These are phyloP conservation scores for Tulasnella sp. DNA, from an alignment of 768 basidiomycete genomes.

Conservation along the genomic window DNA sequence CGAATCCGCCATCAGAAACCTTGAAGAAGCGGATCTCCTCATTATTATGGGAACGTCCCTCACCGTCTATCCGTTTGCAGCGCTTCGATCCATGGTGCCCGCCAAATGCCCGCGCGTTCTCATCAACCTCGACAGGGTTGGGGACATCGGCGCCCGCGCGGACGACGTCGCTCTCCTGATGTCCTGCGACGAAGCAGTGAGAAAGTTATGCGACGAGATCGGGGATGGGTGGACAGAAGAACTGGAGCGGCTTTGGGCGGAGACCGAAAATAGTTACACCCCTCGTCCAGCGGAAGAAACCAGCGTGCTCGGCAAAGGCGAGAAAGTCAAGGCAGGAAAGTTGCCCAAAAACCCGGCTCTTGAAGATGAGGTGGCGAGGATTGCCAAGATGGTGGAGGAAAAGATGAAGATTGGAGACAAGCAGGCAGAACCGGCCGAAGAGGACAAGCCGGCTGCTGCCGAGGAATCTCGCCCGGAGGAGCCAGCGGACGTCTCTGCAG, in stretches of 20 bases:
- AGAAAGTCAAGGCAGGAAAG: not conserved
- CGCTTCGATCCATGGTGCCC: conserved; percentile 57
- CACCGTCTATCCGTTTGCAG: conserved; percentile 82
- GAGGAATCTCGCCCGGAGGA: not conserved
- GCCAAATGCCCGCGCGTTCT: conserved; percentile 70
- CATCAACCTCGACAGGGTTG: conserved; percentile 81
- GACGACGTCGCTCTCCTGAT: conserved; percentile 65
- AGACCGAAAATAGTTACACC: conserved; percentile 38
- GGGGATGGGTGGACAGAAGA: conserved; percentile 63
- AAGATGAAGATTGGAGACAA: conserved; percentile 13
- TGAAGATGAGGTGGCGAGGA: conserved; percentile 17
- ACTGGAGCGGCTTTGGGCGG: conserved; percentile 52
- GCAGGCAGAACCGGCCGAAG: not conserved
- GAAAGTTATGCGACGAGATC: conserved; percentile 57
- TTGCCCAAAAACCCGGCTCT: not conserved
- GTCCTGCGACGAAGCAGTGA: conserved; percentile 65
- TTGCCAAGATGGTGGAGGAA: conserved; percentile 25
- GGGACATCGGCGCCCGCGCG: conserved; percentile 50
- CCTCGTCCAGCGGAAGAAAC: not conserved
- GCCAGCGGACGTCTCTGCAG: not conserved
- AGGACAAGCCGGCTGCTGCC: not conserved
- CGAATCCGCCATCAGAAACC: conserved; percentile 48
- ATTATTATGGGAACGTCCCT: conserved; percentile 90
- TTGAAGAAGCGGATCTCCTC: conserved; percentile 73
- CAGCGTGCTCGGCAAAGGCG: not conserved